These are phyloP conservation scores for Fusarium brevicatenulatum DNA, from an alignment of 2,329 filamentous ascomycete genomes.

Conservation along the genomic window DNA sequence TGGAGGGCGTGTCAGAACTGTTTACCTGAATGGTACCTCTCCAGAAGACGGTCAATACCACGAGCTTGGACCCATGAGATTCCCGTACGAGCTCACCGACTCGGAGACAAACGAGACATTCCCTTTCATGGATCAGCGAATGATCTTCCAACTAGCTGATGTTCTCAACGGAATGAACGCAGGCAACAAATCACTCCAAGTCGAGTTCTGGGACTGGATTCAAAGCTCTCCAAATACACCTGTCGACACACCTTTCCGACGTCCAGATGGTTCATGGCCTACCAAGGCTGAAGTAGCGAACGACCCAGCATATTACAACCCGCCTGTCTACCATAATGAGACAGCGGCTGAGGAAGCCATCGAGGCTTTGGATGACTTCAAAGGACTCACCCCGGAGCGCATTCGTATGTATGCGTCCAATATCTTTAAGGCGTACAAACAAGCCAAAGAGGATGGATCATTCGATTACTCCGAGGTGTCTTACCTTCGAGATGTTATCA, in stretches of 20 bases:
- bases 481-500: slow-evolving; percentile 49
- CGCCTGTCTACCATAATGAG: slow-evolving; percentile 37
- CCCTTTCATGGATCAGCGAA: slow-evolving; percentile 70
- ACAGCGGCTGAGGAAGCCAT: slow-evolving; percentile 40
- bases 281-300: slow-evolving; percentile 38
- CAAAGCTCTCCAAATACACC: slow-evolving; percentile 48
- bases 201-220: slow-evolving; percentile 72
- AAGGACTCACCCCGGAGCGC: slow-evolving; percentile 36
- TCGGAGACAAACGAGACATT: slow-evolving; percentile 64
- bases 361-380: slow-evolving; percentile 42
- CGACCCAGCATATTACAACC: slow-evolving; percentile 29
- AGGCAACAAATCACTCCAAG: slow-evolving; percentile 55
- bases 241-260: slow-evolving; percentile 19
- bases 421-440: slow-evolving; percentile 47
- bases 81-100: slow-evolving; percentile 64
- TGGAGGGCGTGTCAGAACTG: slow-evolving; percentile 56
- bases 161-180: slow-evolving; percentile 69
- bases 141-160: slow-evolving; percentile 71
- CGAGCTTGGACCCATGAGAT: slow-evolving; percentile 73
- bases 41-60: slow-evolving; percentile 37
- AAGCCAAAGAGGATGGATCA: slow-evolving; percentile 43
- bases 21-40: slow-evolving; percentile 52
- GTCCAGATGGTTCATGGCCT: slow-evolving; percentile 44
- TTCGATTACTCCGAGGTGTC: slow-evolving; percentile 47
- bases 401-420: slow-evolving; percentile 40